Evolutionary conservation across 129 eudicot species (phyloP), one percentile per base, ranked within the genome.

Genomic region (Ambrosia trifida): DNA sequence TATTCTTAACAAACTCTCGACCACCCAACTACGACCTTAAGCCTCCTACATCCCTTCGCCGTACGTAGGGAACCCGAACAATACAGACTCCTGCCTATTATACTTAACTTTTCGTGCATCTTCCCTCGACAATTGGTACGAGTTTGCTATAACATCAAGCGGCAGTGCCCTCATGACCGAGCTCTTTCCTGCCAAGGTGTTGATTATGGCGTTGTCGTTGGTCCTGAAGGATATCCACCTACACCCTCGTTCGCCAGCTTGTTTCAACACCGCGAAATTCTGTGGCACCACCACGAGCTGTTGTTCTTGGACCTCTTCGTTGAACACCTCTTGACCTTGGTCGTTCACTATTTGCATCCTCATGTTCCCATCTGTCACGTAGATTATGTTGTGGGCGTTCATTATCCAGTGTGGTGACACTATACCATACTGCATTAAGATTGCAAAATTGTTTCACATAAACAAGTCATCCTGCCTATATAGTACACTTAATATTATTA

Each of bases 211-310:
- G 2, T 72, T 64, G 61, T 81, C 86, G 47, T 76, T 84, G 19
- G 93, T 87, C 67, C 77, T 81, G 79, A 87, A 68, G 0, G 85
- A 20, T 2, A 87, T 74, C 78, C 79, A 83, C 2, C 51, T 54
- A 8, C 74, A 72, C 31, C 81, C 79, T 79, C 77, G 82, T 4
- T 76, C 67, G 5, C 81, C 80, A 0, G 86, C 88, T 72, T 81
- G 83, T 75, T 81, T 82, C 56, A 86, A 86, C 72, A 80, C 84
- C 13, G 81, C 94, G 45, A 77, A 89, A 60, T 82, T 82, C 59
- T 86, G 90, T 13, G 96, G 94, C 12, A 84, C 90, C 68, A 84
- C 86, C 74, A 89, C 78, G 2, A 83, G 53, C 64, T 87, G 90
- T 2, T 88, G 78, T 53, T 78, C 58, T 0, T 44, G 45, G 44